Evolutionary conservation across 192 early-diverging fungal genomes (phyloP).

Genomic region (Linnemannia exigua): DNA sequence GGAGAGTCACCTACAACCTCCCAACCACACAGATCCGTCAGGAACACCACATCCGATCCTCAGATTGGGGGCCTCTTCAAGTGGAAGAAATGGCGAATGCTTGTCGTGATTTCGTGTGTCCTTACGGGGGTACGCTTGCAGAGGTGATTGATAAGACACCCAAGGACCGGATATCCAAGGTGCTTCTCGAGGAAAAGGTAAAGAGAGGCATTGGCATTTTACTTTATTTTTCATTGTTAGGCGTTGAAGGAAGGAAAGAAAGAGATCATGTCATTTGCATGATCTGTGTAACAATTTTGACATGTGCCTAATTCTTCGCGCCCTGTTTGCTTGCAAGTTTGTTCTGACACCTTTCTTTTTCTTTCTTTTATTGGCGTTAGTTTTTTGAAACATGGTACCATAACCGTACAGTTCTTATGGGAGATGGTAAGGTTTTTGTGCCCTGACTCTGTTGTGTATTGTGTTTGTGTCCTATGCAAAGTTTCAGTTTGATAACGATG

Average conservation of each 20-base stretch:
- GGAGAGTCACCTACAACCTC: slow-evolving; percentile 50
- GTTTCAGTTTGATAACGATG: background rate
- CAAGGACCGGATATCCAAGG: slow-evolving; percentile 34
- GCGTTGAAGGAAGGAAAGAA: background rate
- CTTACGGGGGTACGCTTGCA: slow-evolving; percentile 41
- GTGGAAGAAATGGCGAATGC: slow-evolving; percentile 36
- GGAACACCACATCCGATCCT: slow-evolving; percentile 37
- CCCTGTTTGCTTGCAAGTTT: background rate
- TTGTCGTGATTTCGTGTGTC: slow-evolving; percentile 34
- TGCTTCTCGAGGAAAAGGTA: slow-evolving; percentile 49
- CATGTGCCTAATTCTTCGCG: background rate
- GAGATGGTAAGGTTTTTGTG: slow-evolving; percentile 37
- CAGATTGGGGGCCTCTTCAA: slow-evolving; percentile 39
- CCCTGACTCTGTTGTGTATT: background rate
- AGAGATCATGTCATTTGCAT: background rate
- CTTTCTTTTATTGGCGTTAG: background rate
- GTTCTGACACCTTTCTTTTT: background rate
- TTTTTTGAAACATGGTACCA: slow-evolving; percentile 49
- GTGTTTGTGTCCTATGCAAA: background rate
- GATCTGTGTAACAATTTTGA: slow-evolving; percentile 10
- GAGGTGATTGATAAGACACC: slow-evolving; percentile 50
- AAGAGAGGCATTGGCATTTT: background rate
- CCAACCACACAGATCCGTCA: slow-evolving; percentile 38
- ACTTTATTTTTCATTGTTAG: background rate
- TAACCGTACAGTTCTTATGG: slow-evolving; percentile 36